Conservation (phyloP, 768 basidiomycete species). For the Boletus reticulatus region DNA sequence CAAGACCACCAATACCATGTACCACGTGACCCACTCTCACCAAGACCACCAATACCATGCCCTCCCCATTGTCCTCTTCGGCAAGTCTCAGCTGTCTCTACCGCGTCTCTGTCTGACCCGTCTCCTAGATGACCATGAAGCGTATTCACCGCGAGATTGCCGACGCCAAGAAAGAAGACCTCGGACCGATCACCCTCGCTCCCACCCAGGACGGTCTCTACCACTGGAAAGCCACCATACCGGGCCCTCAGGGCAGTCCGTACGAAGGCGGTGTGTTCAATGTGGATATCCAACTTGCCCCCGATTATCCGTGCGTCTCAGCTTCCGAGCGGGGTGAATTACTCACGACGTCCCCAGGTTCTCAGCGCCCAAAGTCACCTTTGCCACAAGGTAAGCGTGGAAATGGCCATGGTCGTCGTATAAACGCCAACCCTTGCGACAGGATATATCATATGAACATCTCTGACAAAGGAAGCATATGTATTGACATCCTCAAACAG, state of each 20-base stretch:
- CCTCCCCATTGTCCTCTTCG: constrained; percentile 23
- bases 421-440: not conserved
- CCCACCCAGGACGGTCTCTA: constrained; percentile 67
- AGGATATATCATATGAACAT: constrained; percentile 94
- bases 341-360: constrained; percentile 45
- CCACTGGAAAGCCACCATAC: constrained; percentile 73
- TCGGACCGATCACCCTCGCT: constrained; percentile 66
- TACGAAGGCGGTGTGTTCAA: constrained; percentile 80
- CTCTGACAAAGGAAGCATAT: constrained; percentile 73
- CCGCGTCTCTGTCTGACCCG: constrained; percentile 5
- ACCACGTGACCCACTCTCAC: constrained; percentile 17
- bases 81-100: constrained; percentile 7
- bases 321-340: not conserved
- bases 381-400: constrained; percentile 63
- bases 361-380: constrained; percentile 73
- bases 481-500: constrained; percentile 89
- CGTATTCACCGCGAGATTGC: constrained; percentile 82
- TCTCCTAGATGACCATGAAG: constrained; percentile 61
- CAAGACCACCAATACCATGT: not conserved
- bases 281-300: constrained; percentile 60
- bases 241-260: constrained; percentile 78
- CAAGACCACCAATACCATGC: constrained; percentile 16
- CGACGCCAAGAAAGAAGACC: constrained; percentile 79
- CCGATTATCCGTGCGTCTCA: constrained; percentile 69
- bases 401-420: not conserved